Conservation (phyloP, 2,329 filamentous ascomycete genomes). For the Penicillium crustosum region DNA sequence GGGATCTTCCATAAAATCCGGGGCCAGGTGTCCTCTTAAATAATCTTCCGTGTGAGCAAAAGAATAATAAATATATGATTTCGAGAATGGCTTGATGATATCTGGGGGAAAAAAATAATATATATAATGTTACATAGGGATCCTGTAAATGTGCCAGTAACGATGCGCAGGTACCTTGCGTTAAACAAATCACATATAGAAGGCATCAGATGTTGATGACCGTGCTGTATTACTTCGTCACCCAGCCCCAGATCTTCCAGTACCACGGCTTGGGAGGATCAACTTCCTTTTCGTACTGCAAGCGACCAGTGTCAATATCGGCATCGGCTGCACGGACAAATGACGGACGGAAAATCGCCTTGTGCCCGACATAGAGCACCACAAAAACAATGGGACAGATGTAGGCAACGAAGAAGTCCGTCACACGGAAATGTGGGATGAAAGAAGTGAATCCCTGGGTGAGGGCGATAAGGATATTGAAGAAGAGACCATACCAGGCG, state of each 20-base stretch:
- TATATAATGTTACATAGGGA: not conserved
- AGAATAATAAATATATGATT: not conserved
- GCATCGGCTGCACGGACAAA: slow-evolving; percentile 42
- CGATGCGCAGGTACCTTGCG: not conserved
- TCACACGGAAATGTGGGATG: slow-evolving; percentile 57
- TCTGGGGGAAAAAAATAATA: not conserved
- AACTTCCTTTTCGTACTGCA: slow-evolving; percentile 34
- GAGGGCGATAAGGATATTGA: slow-evolving; percentile 62
- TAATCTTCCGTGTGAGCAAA: not conserved
- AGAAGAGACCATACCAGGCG: slow-evolving; percentile 64
- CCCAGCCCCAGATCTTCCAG: slow-evolving; percentile 28
- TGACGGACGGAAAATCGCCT: slow-evolving; percentile 41
- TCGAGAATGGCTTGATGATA: not conserved
- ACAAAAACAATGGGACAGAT: slow-evolving; percentile 65
- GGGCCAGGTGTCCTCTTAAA: not conserved
- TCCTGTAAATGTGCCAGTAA: not conserved
- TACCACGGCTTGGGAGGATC: slow-evolving; percentile 31
- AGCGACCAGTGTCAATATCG: slow-evolving; percentile 45
- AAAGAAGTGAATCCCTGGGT: slow-evolving; percentile 70
- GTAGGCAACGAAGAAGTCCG: slow-evolving; percentile 64
- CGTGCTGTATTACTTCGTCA: slow-evolving; percentile 14
- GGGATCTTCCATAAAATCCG: no score
- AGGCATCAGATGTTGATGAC: not conserved
- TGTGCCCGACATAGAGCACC: slow-evolving; percentile 60
- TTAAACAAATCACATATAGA: not conserved